phyloP scores from a whole-genome alignment of 805 yeast species.

The Metschnikowia dekortorum region DNA sequence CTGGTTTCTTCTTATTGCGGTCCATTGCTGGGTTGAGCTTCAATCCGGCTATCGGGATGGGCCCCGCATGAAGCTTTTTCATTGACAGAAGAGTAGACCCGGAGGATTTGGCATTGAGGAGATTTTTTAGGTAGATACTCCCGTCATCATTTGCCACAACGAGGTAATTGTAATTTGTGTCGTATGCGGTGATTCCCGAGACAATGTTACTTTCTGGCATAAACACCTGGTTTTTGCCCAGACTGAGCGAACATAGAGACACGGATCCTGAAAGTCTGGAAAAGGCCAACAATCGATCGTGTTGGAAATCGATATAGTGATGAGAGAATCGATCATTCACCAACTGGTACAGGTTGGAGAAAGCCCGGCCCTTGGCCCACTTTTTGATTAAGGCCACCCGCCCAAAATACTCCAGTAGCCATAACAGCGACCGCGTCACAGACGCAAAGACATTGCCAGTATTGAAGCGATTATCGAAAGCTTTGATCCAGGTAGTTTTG shows the following conservation, averaged over 20 bases:
- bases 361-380: conserved; percentile 37
- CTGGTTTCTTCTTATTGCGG: conserved; percentile 21
- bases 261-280: conserved; percentile 26
- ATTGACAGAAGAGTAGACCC: conserved; percentile 22
- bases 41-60: conserved; percentile 18
- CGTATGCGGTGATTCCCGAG: conserved; percentile 17
- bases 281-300: conserved; percentile 25
- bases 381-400: conserved; percentile 31
- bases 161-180: conserved; percentile 31
- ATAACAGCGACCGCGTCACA: conserved; percentile 38
- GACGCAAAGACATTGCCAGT: conserved; percentile 38
- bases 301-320: conserved; percentile 25
- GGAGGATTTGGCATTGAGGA: conserved; percentile 29
- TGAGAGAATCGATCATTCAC: conserved; percentile 25
- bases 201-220: conserved; percentile 29
- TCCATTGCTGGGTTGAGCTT: conserved; percentile 19
- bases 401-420: conserved; percentile 45
- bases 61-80: conserved; percentile 13
- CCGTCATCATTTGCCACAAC: conserved; percentile 28
- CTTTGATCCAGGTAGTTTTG: conserved; percentile 44
- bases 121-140: conserved; percentile 29
- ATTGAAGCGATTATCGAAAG: conserved; percentile 39
- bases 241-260: conserved; percentile 26
- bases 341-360: conserved; percentile 25
- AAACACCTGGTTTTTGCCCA: conserved; percentile 35